phyloP scores from a whole-genome alignment of 495 filamentous ascomycete genomes.

The Antarctomyces pellizariae region DNA sequence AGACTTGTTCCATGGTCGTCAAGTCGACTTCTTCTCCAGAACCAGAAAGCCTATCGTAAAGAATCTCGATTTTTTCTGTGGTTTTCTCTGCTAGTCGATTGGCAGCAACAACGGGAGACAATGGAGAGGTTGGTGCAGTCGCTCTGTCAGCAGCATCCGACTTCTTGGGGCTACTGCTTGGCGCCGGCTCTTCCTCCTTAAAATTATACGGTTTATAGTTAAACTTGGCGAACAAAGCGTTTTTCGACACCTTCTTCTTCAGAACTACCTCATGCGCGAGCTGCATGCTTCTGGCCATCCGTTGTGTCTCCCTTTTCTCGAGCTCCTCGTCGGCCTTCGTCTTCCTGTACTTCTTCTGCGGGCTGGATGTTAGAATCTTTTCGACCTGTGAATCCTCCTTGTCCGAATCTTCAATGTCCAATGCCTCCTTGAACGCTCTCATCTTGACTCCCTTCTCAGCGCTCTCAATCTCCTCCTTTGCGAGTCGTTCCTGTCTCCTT shows the following conservation, averaged over 20 bases:
- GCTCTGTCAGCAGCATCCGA: conserved; percentile 22
- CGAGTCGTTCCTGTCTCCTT: conserved; percentile 46
- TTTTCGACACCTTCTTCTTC: conserved; percentile 77
- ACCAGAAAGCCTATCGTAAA: no score
- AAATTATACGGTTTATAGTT: conserved; percentile 31
- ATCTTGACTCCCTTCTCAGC: conserved; percentile 17
- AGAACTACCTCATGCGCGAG: conserved; percentile 74
- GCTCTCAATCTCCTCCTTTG: conserved; percentile 33
- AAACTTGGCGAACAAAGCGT: conserved; percentile 64
- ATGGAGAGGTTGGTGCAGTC: conserved; percentile 29
- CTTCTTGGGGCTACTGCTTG: conserved; percentile 17
- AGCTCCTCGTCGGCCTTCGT: conserved; percentile 96
- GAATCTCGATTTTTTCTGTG: conserved; percentile 2
- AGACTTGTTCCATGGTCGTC: conserved; percentile 13
- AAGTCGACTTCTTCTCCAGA: conserved; percentile 13
- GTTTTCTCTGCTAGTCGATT: conserved; percentile 4
- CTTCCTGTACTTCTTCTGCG: conserved; percentile 67
- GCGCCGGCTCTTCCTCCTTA: conserved; percentile 17
- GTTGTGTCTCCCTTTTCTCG: conserved; percentile 63
- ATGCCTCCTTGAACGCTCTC: conserved; percentile 12
- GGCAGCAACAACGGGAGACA: conserved; percentile 13
- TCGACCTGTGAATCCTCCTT: conserved; percentile 32
- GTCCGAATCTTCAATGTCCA: conserved; percentile 24
- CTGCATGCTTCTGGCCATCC: conserved; percentile 73
- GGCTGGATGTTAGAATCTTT: conserved; percentile 34